Evolutionary conservation across 2,329 filamentous ascomycete genomes (phyloP).

Genomic region (Phaeosphaeria sp.): DNA sequence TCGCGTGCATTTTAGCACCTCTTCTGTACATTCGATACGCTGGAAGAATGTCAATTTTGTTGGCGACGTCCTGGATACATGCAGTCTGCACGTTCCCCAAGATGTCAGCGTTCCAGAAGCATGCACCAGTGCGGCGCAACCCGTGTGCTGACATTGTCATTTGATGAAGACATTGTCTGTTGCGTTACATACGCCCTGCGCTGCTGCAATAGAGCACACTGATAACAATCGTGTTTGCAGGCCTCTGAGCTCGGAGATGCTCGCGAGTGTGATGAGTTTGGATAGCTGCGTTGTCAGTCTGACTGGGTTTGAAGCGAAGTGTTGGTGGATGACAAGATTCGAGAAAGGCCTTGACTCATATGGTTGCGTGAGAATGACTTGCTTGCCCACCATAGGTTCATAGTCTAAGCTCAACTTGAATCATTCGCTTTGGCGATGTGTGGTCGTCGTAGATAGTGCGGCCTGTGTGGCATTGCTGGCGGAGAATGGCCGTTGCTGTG

Average conservation of each 20-base stretch:
- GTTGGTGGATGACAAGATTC: background rate
- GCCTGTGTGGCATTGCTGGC: no score
- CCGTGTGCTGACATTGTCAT: background rate
- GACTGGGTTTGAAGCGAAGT: background rate
- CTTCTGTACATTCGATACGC: background rate
- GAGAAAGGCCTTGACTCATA: background rate
- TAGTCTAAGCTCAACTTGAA: no score
- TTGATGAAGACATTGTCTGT: background rate
- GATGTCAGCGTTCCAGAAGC: background rate
- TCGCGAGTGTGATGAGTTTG: background rate
- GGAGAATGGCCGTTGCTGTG: no score
- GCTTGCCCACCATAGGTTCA: no score
- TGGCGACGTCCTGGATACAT: background rate
- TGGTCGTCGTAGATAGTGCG: no score
- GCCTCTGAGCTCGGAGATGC: background rate
- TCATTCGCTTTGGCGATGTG: no score
- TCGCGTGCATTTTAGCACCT: background rate
- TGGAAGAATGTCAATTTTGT: background rate
- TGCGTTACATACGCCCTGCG: background rate
- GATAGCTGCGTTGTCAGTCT: background rate
- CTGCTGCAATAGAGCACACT: background rate
- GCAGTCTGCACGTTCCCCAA: background rate
- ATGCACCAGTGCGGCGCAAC: background rate
- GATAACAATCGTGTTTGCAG: background rate
- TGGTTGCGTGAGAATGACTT: background rate